phyloP scores from a whole-genome alignment of 139 green algal genomes.

The Chlorokybus atmophyticus region DNA sequence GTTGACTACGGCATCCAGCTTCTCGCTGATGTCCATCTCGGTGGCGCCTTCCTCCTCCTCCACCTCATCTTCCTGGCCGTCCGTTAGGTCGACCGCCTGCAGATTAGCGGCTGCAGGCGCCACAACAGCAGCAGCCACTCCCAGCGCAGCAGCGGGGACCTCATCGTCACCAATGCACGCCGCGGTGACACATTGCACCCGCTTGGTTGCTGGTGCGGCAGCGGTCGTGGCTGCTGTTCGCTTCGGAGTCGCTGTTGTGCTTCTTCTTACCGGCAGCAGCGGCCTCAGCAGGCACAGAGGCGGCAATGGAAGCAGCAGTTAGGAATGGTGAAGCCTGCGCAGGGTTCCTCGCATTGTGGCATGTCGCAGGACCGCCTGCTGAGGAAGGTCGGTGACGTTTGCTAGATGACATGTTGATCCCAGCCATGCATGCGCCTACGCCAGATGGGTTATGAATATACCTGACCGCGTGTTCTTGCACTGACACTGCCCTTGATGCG shows the following conservation, averaged over 20 bases:
- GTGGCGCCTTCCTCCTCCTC: slow-evolving; percentile 23
- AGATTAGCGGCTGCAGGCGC: slow-evolving; percentile 44
- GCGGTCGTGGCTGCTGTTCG: slow-evolving; percentile 17
- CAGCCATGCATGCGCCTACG: neutral
- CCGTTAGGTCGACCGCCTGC: slow-evolving; percentile 80
- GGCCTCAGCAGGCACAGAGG: neutral
- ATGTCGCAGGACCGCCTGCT: too few relatives aligned
- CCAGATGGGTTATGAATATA: neutral
- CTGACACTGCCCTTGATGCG: slow-evolving; percentile 80
- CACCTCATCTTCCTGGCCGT: slow-evolving; percentile 41
- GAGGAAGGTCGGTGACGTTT: neutral
- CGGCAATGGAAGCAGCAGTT: slow-evolving; percentile 50
- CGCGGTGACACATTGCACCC: slow-evolving; percentile 27
- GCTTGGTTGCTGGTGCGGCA: slow-evolving; percentile 12
- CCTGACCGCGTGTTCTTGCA: slow-evolving; percentile 47
- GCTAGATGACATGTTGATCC: neutral
- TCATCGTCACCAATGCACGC: slow-evolving; percentile 42
- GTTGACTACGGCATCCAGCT: slow-evolving; percentile 70
- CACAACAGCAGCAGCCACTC: neutral
- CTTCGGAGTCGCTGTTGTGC: slow-evolving; percentile 65
- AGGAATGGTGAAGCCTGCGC: slow-evolving; percentile 54
- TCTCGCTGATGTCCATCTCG: slow-evolving; percentile 50
- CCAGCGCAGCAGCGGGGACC: slow-evolving; percentile 8
- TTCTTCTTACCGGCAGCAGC: slow-evolving; percentile 27
- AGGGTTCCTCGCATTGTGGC: neutral